These are phyloP conservation scores for Phytophthora sp. DNA, from an alignment of 352 stramenopile species.

Conservation along the genomic window DNA sequence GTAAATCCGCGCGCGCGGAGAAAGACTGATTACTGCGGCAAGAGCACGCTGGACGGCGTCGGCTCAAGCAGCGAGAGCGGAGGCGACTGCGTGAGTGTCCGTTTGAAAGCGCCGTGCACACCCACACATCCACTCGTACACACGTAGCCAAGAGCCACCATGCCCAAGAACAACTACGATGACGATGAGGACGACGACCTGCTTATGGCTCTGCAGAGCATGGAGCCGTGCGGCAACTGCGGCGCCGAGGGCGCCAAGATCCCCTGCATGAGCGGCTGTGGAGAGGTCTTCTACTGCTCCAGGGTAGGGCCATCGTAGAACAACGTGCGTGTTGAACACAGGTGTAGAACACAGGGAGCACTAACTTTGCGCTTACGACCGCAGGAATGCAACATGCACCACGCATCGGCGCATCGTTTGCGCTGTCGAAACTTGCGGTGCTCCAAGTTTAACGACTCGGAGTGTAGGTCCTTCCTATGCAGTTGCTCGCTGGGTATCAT, in stretches of 20 bases:
- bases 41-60: slow-evolving; percentile 3
- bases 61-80: slow-evolving; percentile 16
- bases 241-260: slow-evolving; percentile 82
- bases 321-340: neutral
- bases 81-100: neutral
- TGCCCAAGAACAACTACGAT: slow-evolving; percentile 81
- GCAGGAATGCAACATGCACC: slow-evolving; percentile 88
- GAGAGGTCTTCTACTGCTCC: slow-evolving; percentile 90
- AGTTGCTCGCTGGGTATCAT: neutral
- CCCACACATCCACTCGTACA: neutral
- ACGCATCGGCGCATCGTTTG: slow-evolving; percentile 87
- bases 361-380: slow-evolving; percentile 2
- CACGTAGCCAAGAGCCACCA: slow-evolving; percentile 13
- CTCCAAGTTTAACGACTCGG: slow-evolving; percentile 91
- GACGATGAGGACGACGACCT: slow-evolving; percentile 89
- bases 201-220: slow-evolving; percentile 85
- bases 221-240: slow-evolving; percentile 88
- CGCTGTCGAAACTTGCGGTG: slow-evolving; percentile 85
- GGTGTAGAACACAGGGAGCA: slow-evolving; percentile 2
- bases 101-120: neutral
- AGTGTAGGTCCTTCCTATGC: slow-evolving; percentile 57
- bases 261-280: slow-evolving; percentile 87
- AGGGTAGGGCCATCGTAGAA: slow-evolving; percentile 43
- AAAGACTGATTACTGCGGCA: slow-evolving; percentile 35
- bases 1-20: slow-evolving; percentile 31